Evolutionary conservation across 306 rosid genomes (phyloP), one percentile per base, ranked within the genome.

Genomic region (Cucurbita moschata): DNA sequence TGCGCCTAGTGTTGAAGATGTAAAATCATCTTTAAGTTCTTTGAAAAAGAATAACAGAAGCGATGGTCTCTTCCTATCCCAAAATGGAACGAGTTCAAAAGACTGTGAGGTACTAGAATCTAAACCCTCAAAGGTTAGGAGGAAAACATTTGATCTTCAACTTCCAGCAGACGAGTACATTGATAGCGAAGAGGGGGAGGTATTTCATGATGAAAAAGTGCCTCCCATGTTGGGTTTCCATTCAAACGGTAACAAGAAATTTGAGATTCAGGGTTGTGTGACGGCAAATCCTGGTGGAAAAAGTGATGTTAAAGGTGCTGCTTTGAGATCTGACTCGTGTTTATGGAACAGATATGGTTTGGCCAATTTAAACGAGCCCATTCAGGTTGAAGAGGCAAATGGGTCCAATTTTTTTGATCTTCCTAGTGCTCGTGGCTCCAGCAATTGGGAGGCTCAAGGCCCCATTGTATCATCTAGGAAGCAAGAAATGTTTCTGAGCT

Each of bases 131-230:
- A 89, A 94, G 81, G 86, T 77, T 52, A 84, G 95, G 81, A 90
- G 88, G 69, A 90, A 79, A 85, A 85, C 78, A 79, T 86, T 94
- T 82, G 98, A 90, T 85, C 98, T 90, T 76, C 93, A 86, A 21
- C 97, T 89, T 77, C 98, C 96, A 50, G 97, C 98, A 30, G 91
- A 90, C 54, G 96, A 80, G 77, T 83, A 88, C 71, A 76, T 87
- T 12, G 96, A 94, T 81, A 74, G 90, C 1, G 97, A 90, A 30
- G 98, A 90, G 89, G 89, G 92, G 78, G 97, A 94, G 70, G 85
- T 84, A 74, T 76, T 84, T 64, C 88, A 85, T 38, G 88, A 85
- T 58, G 90, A 86, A 66, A 93, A 84, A 77, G 79, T 58, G 51
- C 66, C 83, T 75, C 84, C 57, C 53, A 74, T 79, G 55, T 78